Conservation (phyloP, 352 stramenopile genomes). For the Pythium coloratum region DNA sequence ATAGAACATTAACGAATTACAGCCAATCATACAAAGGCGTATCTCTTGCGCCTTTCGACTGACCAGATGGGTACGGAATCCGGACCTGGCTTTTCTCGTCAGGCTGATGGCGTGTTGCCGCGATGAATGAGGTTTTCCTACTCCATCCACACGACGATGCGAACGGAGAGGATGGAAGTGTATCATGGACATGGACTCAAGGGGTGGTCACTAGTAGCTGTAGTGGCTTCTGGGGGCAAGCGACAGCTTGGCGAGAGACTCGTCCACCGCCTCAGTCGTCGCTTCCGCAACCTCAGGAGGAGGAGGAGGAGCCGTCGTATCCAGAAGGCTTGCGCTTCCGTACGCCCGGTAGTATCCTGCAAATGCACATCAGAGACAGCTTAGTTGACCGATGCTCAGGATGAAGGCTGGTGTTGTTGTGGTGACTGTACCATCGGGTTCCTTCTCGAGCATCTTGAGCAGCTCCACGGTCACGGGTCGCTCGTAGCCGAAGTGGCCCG, state of each 20-base stretch:
- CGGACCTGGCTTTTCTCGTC: neutral
- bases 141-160: neutral
- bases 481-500: slow-evolving; percentile 26
- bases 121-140: neutral
- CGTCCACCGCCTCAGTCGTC: neutral
- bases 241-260: neutral
- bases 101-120: neutral
- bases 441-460: slow-evolving; percentile 39
- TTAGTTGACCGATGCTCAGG: neutral
- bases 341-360: neutral
- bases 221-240: neutral
- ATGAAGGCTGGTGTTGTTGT: neutral
- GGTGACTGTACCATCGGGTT: slow-evolving; percentile 27
- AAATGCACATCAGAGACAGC: neutral
- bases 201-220: no score
- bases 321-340: neutral
- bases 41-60: neutral
- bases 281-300: slow-evolving; percentile 21
- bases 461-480: slow-evolving; percentile 31
- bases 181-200: neutral
- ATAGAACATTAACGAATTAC: neutral
- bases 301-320: neutral
- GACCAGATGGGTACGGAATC: slow-evolving; percentile 11
- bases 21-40: neutral
- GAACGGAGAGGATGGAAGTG: neutral